Conservation (phyloP, 345 rosid genomes). For the Kernera saxatilis region DNA sequence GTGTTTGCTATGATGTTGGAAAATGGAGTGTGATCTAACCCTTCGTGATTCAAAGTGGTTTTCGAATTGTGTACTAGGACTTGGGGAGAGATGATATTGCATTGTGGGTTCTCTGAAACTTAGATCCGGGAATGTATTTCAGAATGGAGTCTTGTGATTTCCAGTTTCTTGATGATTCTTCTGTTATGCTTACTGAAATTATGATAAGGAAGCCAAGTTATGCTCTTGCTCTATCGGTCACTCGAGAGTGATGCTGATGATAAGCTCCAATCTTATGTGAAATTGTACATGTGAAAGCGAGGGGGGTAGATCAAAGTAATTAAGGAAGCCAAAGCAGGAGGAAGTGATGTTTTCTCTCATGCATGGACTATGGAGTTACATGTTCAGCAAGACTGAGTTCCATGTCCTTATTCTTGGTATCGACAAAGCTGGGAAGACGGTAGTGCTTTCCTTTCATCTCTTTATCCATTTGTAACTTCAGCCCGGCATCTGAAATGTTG, state of each 20-base stretch:
- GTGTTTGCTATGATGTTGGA: not conserved
- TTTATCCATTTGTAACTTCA: not conserved
- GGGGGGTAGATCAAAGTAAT: not conserved
- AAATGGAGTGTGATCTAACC: not conserved
- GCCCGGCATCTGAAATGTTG: not conserved
- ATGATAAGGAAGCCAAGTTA: not conserved
- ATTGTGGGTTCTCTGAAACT: not conserved
- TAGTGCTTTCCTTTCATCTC: conserved; percentile 26
- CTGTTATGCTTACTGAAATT: not conserved
- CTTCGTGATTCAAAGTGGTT: not conserved
- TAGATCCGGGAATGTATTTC: not conserved
- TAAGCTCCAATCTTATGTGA: not conserved
- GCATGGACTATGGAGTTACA: conserved; percentile 83
- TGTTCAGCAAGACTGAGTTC: conserved; percentile 85
- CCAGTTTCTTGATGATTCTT: not conserved
- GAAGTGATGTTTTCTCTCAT: conserved; percentile 92
- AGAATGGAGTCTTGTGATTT: not conserved
- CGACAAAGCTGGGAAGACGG: conserved; percentile 96
- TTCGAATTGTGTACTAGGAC: not conserved
- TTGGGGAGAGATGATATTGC: not conserved
- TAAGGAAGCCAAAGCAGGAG: conserved; percentile 14
- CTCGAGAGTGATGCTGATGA: conserved; percentile 1
- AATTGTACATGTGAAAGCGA: not conserved
- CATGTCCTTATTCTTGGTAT: conserved; percentile 97
- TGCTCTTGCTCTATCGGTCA: not conserved